Base-by-base conservation (phyloP, 805 yeast genomes). In the Candida maltosa region DNA sequence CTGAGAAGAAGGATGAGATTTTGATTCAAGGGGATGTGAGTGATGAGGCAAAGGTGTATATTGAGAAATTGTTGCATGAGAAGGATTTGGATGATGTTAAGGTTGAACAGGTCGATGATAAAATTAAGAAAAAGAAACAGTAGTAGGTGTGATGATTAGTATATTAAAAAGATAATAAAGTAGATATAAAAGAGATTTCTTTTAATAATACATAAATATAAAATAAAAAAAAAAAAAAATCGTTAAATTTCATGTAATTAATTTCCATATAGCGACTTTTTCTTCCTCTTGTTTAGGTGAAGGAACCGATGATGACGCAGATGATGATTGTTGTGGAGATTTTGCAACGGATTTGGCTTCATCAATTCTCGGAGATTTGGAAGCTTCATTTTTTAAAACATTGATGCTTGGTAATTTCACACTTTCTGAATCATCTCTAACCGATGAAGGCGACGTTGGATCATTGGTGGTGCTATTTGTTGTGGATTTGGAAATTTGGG, bases 21-120 rank as follows among this genome's bases (percentile, higher is more conserved):
- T 76, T 87, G 39, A 83, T 89, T 40, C 97, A 89, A 65, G 97
- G 97, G 51, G 97, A 91, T 60, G 93, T 89, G 29, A 83, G 88
- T 38, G 96, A 88, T 46, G 95, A 83, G 51, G 93, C 88, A 19
- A 94, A 85, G 54, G 83, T 66, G 5, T 84, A 83, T 48, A 76
- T 89, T 42, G 76, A 71, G 32, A 75, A 74, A 30, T 62, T 87
- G 47, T 69, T 89, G 47, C 78, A 80, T 47, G 93, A 87, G 48
- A 83, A 87, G 62, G 96, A 95, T 0, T 63, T 91, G 46, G 71
- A 77, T 32, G 87, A 83, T 41, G 84, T 89, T 42, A 87, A 87
- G 62, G 91, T 89, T n/a, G 96, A 88, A 60, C 84, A 80, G 48
- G 73, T 84, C 14, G 93, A 83, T 47, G 95, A 86, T 44, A 83